Evolutionary conservation across 192 early-diverging fungal species (phyloP).

Genomic region (Allomyces arbusculus): DNA sequence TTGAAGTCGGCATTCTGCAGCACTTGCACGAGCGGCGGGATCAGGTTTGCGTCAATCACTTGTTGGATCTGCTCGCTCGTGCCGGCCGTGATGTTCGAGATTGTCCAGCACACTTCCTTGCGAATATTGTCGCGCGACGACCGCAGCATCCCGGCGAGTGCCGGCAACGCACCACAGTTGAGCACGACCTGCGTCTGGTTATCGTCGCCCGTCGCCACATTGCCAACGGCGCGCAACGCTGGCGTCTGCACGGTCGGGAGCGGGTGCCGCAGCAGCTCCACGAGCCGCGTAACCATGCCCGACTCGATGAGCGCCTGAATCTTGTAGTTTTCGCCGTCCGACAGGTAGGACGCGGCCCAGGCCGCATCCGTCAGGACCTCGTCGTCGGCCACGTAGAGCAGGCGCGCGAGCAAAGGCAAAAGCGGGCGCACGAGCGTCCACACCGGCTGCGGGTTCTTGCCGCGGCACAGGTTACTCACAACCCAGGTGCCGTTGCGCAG

Average conservation of each 20-base stretch:
- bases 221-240: constrained; percentile 50
- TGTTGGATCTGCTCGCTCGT: constrained; percentile 18
- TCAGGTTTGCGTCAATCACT: constrained; percentile 22
- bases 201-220: constrained; percentile 69
- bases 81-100: constrained; percentile 29
- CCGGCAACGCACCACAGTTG: constrained; percentile 36
- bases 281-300: constrained; percentile 46
- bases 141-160: constrained; percentile 26
- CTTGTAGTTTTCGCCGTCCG: constrained; percentile 46
- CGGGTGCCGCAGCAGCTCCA: constrained; percentile 41
- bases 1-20: constrained; percentile 15
- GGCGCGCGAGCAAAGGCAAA: not conserved
- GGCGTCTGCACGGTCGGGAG: constrained; percentile 45
- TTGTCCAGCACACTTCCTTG: constrained; percentile 32
- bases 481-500: constrained; percentile 60
- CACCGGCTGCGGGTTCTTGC: constrained; percentile 46
- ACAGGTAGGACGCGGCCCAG: constrained; percentile 65
- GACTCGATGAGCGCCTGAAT: constrained; percentile 56
- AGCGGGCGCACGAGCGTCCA: constrained; percentile 29
- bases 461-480: constrained; percentile 58
- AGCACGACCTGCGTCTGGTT: constrained; percentile 53
- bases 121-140: constrained; percentile 33
- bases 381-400: constrained; percentile 32
- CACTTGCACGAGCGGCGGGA: constrained; percentile 18
- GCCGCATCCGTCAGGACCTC: constrained; percentile 60